Conservation (phyloP, 331 rosid genomes). For the Erythrophleum ivorense region DNA sequence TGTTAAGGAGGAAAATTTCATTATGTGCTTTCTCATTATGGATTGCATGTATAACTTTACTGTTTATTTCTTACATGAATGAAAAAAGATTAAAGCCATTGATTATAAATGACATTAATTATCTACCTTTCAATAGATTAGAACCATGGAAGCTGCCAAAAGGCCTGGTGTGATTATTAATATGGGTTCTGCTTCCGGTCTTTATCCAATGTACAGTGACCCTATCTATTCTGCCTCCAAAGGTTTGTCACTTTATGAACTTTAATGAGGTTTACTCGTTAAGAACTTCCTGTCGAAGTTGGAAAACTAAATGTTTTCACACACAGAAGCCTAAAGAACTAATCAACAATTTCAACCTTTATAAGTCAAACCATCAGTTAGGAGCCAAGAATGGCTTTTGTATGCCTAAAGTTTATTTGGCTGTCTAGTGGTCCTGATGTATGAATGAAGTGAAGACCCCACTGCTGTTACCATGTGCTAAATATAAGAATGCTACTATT, state of each 20-base stretch:
- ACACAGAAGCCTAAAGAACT: constrained; percentile 21
- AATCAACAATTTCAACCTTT: constrained; percentile 1
- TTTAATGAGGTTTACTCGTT: constrained; percentile 19
- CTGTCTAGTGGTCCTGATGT: constrained; percentile 23
- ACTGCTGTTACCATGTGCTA: background rate
- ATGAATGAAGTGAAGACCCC: background rate
- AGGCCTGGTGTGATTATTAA: constrained; percentile 90
- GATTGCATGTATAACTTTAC: constrained; percentile 1
- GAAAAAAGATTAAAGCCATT: constrained; percentile 16
- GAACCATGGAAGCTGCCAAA: constrained; percentile 66
- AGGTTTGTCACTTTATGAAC: constrained; percentile 59
- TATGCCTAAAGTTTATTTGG: background rate
- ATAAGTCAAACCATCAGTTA: constrained; percentile 27
- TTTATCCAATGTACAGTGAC: constrained; percentile 70
- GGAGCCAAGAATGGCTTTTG: constrained; percentile 6
- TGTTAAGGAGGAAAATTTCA: constrained; percentile 16
- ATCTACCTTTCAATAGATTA: constrained; percentile 63
- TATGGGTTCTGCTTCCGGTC: constrained; percentile 90
- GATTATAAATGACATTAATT: constrained; percentile 30
- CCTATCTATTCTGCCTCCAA: constrained; percentile 82
- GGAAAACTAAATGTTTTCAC: background rate
- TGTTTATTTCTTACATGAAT: constrained; percentile 19
- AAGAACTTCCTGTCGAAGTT: constrained; percentile 16
- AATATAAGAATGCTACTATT: constrained; percentile 7
- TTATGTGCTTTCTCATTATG: constrained; percentile 22